Evolutionary conservation across 305 asterid species (phyloP).

Genomic region (Stenogyne calaminthoides): DNA sequence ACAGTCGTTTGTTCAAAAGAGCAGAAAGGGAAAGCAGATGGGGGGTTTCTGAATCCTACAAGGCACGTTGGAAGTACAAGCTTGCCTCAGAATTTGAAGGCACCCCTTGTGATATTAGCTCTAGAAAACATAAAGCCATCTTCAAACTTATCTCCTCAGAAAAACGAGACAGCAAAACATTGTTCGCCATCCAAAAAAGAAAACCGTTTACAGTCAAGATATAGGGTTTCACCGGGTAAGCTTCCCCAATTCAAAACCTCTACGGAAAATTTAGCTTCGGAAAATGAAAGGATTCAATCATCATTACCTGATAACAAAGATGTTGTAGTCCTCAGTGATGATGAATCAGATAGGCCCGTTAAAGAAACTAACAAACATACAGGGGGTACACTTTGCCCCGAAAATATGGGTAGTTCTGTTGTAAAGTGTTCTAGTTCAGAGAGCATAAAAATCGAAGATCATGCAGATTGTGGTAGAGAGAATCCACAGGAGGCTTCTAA

Average conservation of each 20-base stretch:
- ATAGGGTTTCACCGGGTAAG: slow-evolving; percentile 29
- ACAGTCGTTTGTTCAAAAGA: slow-evolving; percentile 34
- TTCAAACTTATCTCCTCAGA: slow-evolving; percentile 34
- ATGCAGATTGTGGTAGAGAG: slow-evolving; percentile 31
- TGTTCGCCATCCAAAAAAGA: slow-evolving; percentile 40
- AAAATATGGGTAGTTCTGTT: slow-evolving; percentile 30
- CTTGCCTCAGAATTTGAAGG: slow-evolving; percentile 35
- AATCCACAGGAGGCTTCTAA: slow-evolving; percentile 22
- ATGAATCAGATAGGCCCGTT: slow-evolving; percentile 49
- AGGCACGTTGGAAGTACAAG: slow-evolving; percentile 27
- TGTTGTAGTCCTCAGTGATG: slow-evolving; percentile 64
- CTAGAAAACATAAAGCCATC: slow-evolving; percentile 42
- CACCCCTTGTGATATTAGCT: slow-evolving; percentile 52
- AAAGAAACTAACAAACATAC: slow-evolving; percentile 39
- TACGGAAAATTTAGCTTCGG: slow-evolving; percentile 30
- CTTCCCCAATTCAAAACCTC: slow-evolving; percentile 31
- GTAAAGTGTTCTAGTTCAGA: slow-evolving; percentile 35
- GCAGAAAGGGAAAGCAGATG: slow-evolving; percentile 40
- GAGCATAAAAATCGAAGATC: slow-evolving; percentile 48
- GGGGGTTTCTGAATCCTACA: slow-evolving; percentile 22
- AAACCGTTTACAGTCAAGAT: slow-evolving; percentile 24
- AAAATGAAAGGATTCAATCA: slow-evolving; percentile 36
- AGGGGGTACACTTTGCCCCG: slow-evolving; percentile 22
- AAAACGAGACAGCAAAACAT: slow-evolving; percentile 37
- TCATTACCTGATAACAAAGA: slow-evolving; percentile 37